phyloP scores from a whole-genome alignment of 1,284 basidiomycete genomes.

The Fistulinella cinereoalba region DNA sequence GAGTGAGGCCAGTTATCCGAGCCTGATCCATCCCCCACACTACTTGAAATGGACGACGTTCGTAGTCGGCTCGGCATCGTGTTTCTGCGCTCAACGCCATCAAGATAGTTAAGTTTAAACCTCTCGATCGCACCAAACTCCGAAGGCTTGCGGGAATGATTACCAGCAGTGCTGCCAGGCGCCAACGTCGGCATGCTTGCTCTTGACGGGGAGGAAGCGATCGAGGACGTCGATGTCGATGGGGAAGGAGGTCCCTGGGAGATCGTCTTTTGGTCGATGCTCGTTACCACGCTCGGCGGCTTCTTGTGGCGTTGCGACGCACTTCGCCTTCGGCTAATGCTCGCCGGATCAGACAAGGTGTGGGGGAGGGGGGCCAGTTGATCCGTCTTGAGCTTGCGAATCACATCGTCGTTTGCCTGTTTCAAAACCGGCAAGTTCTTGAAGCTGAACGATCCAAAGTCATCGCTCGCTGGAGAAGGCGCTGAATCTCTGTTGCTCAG shows the following conservation, averaged over 20 bases:
- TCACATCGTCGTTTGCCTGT: conserved; percentile 98
- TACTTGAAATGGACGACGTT: conserved; percentile 79
- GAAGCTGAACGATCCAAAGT: conserved; percentile 98
- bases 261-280: conserved; percentile 56
- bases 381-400: conserved; percentile 88
- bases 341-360: conserved; percentile 63
- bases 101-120: conserved; percentile 78
- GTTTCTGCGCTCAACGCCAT: conserved; percentile 73
- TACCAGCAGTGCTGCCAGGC: conserved; percentile 51
- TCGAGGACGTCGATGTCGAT: conserved; percentile 89
- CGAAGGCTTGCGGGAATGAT: conserved; percentile 78
- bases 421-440: conserved; percentile 97
- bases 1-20: conserved; percentile 73
- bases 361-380: conserved; percentile 72
- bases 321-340: conserved; percentile 65
- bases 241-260: conserved; percentile 80
- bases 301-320: conserved; percentile 73
- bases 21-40: conserved; percentile 70
- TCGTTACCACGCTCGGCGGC: conserved; percentile 72
- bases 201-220: conserved; percentile 87
- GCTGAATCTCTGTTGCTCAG: conserved; percentile 44
- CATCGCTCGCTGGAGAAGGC: conserved; percentile 62
- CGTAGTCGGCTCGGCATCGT: conserved; percentile 86
- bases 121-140: conserved; percentile 83
- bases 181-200: conserved; percentile 69